These are phyloP conservation scores for Kodamaea kaohsiungensis DNA, from an alignment of 805 yeast species.

Conservation along the genomic window DNA sequence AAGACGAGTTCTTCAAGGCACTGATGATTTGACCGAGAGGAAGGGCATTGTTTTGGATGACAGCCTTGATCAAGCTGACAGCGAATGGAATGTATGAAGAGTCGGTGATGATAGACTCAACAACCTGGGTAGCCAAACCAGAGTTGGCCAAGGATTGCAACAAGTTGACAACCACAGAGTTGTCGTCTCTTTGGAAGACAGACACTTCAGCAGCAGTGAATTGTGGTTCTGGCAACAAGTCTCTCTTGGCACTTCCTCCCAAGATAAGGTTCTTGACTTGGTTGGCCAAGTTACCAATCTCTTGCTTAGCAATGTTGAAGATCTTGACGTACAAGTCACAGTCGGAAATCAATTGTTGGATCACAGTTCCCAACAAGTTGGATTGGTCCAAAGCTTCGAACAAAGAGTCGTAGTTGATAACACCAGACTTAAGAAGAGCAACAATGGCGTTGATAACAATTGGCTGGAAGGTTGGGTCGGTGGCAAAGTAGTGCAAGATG, in stretches of 20 bases:
- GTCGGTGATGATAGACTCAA: constrained; percentile 41
- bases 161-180: constrained; percentile 33
- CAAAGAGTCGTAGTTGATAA: constrained; percentile 31
- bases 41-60: constrained; percentile 31
- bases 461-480: constrained; percentile 26
- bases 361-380: constrained; percentile 33
- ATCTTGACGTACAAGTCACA: constrained; percentile 39
- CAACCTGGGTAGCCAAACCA: constrained; percentile 43
- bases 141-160: constrained; percentile 42
- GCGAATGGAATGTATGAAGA: constrained; percentile 37
- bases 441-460: constrained; percentile 28
- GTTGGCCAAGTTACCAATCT: constrained; percentile 25
- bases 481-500: constrained; percentile 34
- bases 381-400: constrained; percentile 39
- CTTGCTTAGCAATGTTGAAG: constrained; percentile 31
- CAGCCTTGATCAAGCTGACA: constrained; percentile 32
- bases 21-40: constrained; percentile 25
- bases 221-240: constrained; percentile 12
- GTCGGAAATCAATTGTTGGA: constrained; percentile 38
- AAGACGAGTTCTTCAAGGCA: constrained; percentile 35
- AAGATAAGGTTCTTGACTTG: constrained; percentile 26
- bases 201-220: constrained; percentile 3
- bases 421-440: constrained; percentile 33
- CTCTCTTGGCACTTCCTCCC: constrained; percentile 22
- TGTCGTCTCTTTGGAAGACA: constrained; percentile 20